Percentiles rank a stretch among this genome's conserved stretches.
Conservation (phyloP, 148 eudicot species). For the Euryodendron excelsum region DNA sequence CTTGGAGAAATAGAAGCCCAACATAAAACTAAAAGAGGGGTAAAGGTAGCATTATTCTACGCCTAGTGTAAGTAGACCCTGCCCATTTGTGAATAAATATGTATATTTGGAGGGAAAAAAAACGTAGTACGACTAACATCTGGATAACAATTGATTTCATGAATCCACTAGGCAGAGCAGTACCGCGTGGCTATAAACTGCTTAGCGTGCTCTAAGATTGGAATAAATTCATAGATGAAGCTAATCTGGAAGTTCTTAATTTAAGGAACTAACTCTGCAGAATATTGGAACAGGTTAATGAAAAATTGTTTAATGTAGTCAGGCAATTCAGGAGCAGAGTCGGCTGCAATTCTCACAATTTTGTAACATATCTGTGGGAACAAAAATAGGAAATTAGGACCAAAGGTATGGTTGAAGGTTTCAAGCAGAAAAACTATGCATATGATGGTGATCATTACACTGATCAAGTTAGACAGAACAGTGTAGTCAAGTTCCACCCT, state of each 20-base stretch:
- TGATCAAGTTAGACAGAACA: slow-evolving; percentile 76
- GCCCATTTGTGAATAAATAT: neutral
- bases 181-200: neutral
- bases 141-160: neutral
- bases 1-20: neutral
- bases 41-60: neutral
- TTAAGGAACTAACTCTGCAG: slow-evolving; percentile 61
- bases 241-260: neutral
- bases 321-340: slow-evolving; percentile 67
- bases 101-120: too few species aligned
- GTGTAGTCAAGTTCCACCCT: slow-evolving; percentile 86
- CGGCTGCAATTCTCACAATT: slow-evolving; percentile 74
- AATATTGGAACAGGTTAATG: slow-evolving; percentile 67
- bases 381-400: slow-evolving; percentile 13
- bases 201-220: slow-evolving; percentile 4
- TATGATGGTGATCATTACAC: slow-evolving; percentile 39
- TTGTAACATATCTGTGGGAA: slow-evolving; percentile 59
- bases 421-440: neutral
- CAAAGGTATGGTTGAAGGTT: neutral
- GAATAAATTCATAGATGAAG: neutral
- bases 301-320: slow-evolving; percentile 57
- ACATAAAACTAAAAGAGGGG: neutral
- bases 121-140: neutral
- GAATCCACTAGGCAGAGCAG: neutral
- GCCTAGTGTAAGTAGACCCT: neutral